These are phyloP conservation scores for Flammula alnicola DNA, from an alignment of 1,284 basidiomycete genomes.

Conservation along the genomic window DNA sequence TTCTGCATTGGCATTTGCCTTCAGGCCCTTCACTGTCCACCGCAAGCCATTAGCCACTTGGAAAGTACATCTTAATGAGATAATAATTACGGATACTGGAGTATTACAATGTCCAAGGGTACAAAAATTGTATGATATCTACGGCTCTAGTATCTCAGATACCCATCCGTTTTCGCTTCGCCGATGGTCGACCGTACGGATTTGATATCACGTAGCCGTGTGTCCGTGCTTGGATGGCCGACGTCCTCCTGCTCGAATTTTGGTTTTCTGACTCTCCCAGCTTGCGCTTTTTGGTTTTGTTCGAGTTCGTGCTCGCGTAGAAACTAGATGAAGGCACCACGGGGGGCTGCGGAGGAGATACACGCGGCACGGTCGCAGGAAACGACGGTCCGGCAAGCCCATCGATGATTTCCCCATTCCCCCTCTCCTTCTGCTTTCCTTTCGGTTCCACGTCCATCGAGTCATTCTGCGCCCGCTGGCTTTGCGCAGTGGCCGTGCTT, in stretches of 20 bases:
- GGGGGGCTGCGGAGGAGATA: slow-evolving; percentile 32
- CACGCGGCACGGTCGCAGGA: slow-evolving; percentile 27
- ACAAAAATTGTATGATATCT: background rate
- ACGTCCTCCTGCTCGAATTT: slow-evolving; percentile 5
- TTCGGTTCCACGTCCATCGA: slow-evolving; percentile 18
- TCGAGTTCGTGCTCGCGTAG: slow-evolving; percentile 42
- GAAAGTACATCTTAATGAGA: background rate
- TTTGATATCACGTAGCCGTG: slow-evolving; percentile 29
- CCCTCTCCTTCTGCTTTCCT: slow-evolving; percentile 10
- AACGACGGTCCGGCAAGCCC: slow-evolving; percentile 22
- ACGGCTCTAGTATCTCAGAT: slow-evolving; percentile 26
- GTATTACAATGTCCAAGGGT: slow-evolving; percentile 1
- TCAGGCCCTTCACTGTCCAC: no score
- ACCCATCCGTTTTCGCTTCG: slow-evolving; percentile 34
- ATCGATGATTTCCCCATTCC: slow-evolving; percentile 4
- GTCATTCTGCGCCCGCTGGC: slow-evolving; percentile 20
- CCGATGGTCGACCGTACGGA: slow-evolving; percentile 24
- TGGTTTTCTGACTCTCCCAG: slow-evolving; percentile 35
- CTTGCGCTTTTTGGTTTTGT: slow-evolving; percentile 39
- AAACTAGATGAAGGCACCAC: no score
- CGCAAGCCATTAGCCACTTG: no score
- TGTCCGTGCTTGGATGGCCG: slow-evolving; percentile 29
- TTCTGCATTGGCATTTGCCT: no score
- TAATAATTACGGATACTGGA: slow-evolving; percentile 3
- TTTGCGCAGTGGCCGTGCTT: slow-evolving; percentile 27